Percentiles rank a stretch among this genome's conserved stretches.
Evolutionary conservation across 164 flowering plant species (phyloP).

Genomic region (Nelumbo lutea): DNA sequence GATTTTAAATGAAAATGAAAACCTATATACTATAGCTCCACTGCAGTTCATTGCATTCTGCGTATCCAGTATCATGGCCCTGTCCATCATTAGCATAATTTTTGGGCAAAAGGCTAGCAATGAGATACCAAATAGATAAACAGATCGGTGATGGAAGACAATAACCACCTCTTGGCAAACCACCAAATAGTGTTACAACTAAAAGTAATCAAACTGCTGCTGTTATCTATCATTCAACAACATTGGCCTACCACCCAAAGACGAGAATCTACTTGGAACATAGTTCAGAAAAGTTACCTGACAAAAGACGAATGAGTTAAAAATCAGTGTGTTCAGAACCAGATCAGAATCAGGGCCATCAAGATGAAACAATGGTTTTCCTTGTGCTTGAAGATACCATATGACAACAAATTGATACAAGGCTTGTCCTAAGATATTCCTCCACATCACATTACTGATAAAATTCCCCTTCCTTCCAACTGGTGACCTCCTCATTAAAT

Average conservation of each 20-base stretch:
- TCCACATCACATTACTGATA: conserved; percentile 93
- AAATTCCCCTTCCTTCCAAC: conserved; percentile 93
- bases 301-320: conserved; percentile 88
- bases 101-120: too few species aligned
- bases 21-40: too few species aligned
- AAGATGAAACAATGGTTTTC: conserved; percentile 57
- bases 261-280: background rate
- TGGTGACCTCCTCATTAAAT: conserved; percentile 71
- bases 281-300: conserved; percentile 43
- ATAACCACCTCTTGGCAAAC: too few species aligned
- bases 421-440: conserved; percentile 89
- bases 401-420: conserved; percentile 72
- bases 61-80: too few species aligned
- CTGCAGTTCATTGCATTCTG: too few species aligned
- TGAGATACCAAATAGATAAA: too few species aligned
- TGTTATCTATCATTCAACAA: too few species aligned
- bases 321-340: conserved; percentile 72
- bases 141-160: too few species aligned
- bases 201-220: too few species aligned
- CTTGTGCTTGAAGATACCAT: conserved; percentile 81
- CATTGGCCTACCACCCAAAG: background rate
- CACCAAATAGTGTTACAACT: too few species aligned
- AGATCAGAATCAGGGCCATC: conserved; percentile 62
- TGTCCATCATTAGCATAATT: too few species aligned
- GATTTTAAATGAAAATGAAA: too few species aligned